Base-by-base conservation (phyloP, 805 yeast genomes). In the Monosporozyma siamensis region DNA sequence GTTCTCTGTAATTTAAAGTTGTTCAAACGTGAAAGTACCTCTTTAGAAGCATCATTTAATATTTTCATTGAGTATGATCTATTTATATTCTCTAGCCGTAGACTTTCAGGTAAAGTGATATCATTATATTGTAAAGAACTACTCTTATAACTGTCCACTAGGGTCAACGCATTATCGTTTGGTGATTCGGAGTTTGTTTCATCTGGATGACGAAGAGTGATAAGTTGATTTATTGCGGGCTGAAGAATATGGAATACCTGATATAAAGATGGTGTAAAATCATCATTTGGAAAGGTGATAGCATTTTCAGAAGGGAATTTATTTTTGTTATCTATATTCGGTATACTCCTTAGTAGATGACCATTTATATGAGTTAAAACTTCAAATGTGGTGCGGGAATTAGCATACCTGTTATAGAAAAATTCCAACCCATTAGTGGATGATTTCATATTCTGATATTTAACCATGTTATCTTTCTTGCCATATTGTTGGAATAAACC, bases 221-320 rank as follows among this genome's bases (percentile, higher is more conserved):
- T 17, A 12, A 4, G 14, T 21, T 30, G 15, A 9, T 12, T 69
- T 58, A 66, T 1, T 78, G 77, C 27, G 71, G 55, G 2, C 74
- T 66, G 6, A 1, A 75, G 66, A 4, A 86, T 84, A 51, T 70
- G 69, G 54, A 82, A 80, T 1, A 89, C 88, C 58, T 82, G 89
- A 52, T 73, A 80, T 18, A 82, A 60, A 3, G 87, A 75, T 48
- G 74, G 43, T n/a, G 10, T 17, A 75, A 6, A 55, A 18, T 42
- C 44, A 75, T 8, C 56, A 52, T 37, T 27, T 14, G 22, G 29
- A 12, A 37, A 29, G 3, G 23, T n/a, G 20, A 26, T 20, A 18
- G 15, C 17, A 20, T 37, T 37, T 11, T 18, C 24, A 12, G 17
- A 11, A 4, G 39, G 39, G 9, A 37, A 37, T 23, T 38, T 38